Conservation (phyloP, 371 early-diverging fungal species). For the Cokeromyces recurvatus region DNA sequence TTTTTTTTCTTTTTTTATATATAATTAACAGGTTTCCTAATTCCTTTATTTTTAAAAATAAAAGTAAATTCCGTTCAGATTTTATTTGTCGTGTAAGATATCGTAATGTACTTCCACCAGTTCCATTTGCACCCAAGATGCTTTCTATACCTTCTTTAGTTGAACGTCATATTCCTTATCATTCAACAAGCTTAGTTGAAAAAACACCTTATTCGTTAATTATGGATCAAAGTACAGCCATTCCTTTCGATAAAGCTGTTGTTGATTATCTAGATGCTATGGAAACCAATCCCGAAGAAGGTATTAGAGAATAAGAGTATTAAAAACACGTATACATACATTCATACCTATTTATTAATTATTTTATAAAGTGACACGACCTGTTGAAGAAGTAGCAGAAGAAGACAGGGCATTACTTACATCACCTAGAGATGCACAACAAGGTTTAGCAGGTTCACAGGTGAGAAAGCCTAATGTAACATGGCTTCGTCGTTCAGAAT, state of each 20-base stretch:
- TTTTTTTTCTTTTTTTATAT: too few species aligned
- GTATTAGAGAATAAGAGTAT: constrained; percentile 6
- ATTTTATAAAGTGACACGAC: background rate
- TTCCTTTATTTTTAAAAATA: too few species aligned
- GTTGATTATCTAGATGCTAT: constrained; percentile 50
- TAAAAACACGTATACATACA: background rate
- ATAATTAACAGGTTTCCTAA: too few species aligned
- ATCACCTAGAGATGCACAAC: constrained; percentile 30
- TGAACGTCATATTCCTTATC: constrained; percentile 60
- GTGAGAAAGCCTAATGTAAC: constrained; percentile 43
- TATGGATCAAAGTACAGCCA: constrained; percentile 58
- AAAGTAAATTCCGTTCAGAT: constrained; percentile 69
- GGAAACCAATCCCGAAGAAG: constrained; percentile 34
- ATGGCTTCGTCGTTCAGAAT: constrained; percentile 67
- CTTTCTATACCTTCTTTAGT: constrained; percentile 54
- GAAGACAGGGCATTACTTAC: constrained; percentile 61
- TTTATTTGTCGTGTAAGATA: constrained; percentile 76
- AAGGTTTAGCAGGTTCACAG: background rate
- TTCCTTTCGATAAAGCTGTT: constrained; percentile 68
- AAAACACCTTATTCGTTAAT: constrained; percentile 58
- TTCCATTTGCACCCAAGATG: constrained; percentile 84
- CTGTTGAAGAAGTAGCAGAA: constrained; percentile 49
- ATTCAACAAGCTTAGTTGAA: constrained; percentile 59
- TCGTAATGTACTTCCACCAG: constrained; percentile 71
- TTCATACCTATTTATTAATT: too few species aligned